Evolutionary conservation across 371 early-diverging fungal species (phyloP), one percentile per base, ranked within the genome.

Genomic region (Mucor racemosus): DNA sequence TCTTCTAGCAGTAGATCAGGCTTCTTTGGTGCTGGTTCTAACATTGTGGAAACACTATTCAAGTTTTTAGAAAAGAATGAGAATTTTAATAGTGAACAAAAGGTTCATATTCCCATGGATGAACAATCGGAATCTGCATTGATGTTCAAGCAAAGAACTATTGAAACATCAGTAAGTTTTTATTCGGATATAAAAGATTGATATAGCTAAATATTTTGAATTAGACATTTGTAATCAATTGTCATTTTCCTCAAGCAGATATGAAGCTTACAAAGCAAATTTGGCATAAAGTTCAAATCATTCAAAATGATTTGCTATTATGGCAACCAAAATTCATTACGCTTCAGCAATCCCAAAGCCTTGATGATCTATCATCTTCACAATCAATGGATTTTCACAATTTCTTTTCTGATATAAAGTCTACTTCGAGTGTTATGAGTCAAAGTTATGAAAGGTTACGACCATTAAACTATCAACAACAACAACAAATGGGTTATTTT

Each of bases 261-360:
- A 76, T 91, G 59, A 78, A 80, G 35, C 69, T 93, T 31, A 76
- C 82, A 38, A 91, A 91, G 54, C 34, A 73, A 2, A 66, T 74
- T 0, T 90, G 88, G 78, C 91, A 93, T 69, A 84, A 66, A 7
- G 69, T 92, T 3, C 91, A 91, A 66, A 80, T 89, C 19, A 73
- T 93, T 26, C 77, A 90, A 53, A 93, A 92, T 65, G 92, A 91
- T 57, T 68, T 92, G 31, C 58, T 87, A 41, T 65, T 90, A 35
- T 93, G 92, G 92, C 84, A 85, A 57, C 88, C 84, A 13, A 69
- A 60, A 33, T 86, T 79, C 60, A 50, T 79, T 6, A 48, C 54
- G 21, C 42, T 9, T 57, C 69, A 58, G 33, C 46, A 46, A 14
- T 35, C 26, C 3, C 38, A 63, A 9, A 50, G 26, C 11, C 13